Base-by-base conservation (phyloP, 768 basidiomycete genomes). In the Pleurotus citrinopileatus region DNA sequence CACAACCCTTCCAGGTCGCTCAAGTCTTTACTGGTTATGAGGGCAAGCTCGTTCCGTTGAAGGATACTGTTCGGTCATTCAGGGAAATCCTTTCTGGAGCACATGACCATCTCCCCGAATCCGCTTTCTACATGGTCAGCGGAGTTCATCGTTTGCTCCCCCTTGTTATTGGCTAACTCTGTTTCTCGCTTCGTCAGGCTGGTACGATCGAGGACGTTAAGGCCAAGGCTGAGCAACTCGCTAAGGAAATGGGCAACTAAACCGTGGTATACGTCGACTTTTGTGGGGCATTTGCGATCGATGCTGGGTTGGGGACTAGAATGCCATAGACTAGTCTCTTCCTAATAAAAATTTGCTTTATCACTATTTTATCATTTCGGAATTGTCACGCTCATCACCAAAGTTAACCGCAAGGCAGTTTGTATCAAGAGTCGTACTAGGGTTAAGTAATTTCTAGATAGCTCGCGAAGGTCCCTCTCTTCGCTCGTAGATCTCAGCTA, bases 1-100 rank as follows among this genome's bases (percentile, higher is more conserved):
- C 94, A 62, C 95, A 99, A 78, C 97, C 97, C 59, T 99, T 99
- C 94, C 91, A 92, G 71, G 96, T 98, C 71, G 97, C 95, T 55
- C 94, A 98, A 79, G 94, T 97, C 74, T 98, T 98, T 86, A 98
- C 96, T 68, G 96, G 96, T 80, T 95, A 92, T 67, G 95, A 97
- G 80, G 97, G 96, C 68, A 91, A 89, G 72, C 91, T 98, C 57
- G 96, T 99, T 29, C 80, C 95, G 12, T 78, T 99, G 61, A 98
- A 98, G 81, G 95, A 98, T 70, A 95, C 93, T 57, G 72, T 95
- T 66, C 90, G 91, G 63, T 95, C 96, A 37, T 98, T 98, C 89
- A 94, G 89, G 83, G 94, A 97, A 77, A 98, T 99, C 66, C 86
- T 99, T 54, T 80, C 87, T 58, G 96, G 96, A 56, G 63, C 74